phyloP scores from a whole-genome alignment of 2,329 filamentous ascomycete species.

The Fusarium sp. region DNA sequence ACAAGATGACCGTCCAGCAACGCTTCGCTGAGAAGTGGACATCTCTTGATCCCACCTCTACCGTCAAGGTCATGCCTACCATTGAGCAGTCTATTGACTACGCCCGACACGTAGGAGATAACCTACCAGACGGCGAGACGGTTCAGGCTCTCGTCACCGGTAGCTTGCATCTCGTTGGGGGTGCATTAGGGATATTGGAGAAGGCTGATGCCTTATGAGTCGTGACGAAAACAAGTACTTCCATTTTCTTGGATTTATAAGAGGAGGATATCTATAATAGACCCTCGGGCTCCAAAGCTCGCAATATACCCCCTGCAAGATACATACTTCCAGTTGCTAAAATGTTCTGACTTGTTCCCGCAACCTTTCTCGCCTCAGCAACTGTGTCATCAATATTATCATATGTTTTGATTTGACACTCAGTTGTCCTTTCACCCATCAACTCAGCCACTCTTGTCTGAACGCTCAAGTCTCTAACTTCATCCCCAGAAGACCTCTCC shows the following conservation, averaged over 20 bases:
- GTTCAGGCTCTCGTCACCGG: constrained; percentile 70
- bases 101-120: constrained; percentile 55
- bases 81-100: constrained; percentile 68
- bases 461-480: constrained; percentile 66
- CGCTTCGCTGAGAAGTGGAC: constrained; percentile 66
- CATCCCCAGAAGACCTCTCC: constrained; percentile 37
- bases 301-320: constrained; percentile 82
- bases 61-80: constrained; percentile 63
- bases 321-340: constrained; percentile 88
- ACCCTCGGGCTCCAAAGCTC: constrained; percentile 71
- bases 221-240: background rate
- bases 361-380: constrained; percentile 62
- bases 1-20: constrained; percentile 66
- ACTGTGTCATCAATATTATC: constrained; percentile 82
- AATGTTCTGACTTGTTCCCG: constrained; percentile 65
- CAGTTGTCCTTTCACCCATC: constrained; percentile 69
- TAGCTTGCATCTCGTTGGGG: constrained; percentile 73
- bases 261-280: constrained; percentile 49
- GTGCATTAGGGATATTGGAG: constrained; percentile 64
- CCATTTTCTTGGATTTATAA: background rate
- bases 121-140: constrained; percentile 50
- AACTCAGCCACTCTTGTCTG: constrained; percentile 75
- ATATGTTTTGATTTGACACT: constrained; percentile 61
- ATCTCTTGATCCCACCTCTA: constrained; percentile 60
- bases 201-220: constrained; percentile 58